Conservation (phyloP, 1,284 basidiomycete species). For the Vanrija pseudolonga region DNA sequence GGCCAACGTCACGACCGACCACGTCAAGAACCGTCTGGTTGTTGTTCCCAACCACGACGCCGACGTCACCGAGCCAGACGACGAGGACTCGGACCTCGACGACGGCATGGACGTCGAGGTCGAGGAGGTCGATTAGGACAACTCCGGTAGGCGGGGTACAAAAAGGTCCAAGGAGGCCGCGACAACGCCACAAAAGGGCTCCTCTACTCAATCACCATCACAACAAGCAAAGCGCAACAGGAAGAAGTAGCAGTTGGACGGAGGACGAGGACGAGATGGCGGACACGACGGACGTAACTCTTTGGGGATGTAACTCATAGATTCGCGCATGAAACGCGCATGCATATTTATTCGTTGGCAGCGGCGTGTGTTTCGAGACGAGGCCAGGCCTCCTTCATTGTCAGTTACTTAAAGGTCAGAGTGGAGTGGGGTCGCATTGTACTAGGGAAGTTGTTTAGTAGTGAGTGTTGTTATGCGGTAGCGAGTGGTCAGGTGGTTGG, state of each 20-base stretch:
- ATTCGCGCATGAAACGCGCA: neutral
- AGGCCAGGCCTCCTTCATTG: too few relatives aligned
- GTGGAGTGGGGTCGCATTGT: too few relatives aligned
- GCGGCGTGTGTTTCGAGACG: too few relatives aligned
- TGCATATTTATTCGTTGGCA: neutral
- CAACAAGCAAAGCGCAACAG: neutral
- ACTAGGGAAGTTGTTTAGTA: too few relatives aligned
- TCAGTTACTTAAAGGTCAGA: too few relatives aligned
- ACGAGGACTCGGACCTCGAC: conserved; percentile 31
- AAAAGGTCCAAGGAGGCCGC: conserved; percentile 11
- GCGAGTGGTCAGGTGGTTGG: too few relatives aligned
- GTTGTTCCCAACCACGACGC: conserved; percentile 77
- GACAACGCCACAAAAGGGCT: neutral
- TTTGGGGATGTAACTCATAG: neutral
- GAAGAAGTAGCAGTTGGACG: too few relatives aligned
- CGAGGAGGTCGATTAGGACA: conserved; percentile 48
- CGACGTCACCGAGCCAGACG: conserved; percentile 41
- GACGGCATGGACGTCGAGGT: conserved; percentile 47
- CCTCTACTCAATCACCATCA: too few relatives aligned
- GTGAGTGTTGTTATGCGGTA: too few relatives aligned
- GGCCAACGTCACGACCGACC: conserved; percentile 74
- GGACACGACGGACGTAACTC: neutral
- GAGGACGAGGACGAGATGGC: neutral
- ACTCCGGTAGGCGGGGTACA: conserved; percentile 21
- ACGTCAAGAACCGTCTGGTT: conserved; percentile 71